Evolutionary conservation across 2,329 filamentous ascomycete species (phyloP).

Genomic region (Diaporthe velutina): DNA sequence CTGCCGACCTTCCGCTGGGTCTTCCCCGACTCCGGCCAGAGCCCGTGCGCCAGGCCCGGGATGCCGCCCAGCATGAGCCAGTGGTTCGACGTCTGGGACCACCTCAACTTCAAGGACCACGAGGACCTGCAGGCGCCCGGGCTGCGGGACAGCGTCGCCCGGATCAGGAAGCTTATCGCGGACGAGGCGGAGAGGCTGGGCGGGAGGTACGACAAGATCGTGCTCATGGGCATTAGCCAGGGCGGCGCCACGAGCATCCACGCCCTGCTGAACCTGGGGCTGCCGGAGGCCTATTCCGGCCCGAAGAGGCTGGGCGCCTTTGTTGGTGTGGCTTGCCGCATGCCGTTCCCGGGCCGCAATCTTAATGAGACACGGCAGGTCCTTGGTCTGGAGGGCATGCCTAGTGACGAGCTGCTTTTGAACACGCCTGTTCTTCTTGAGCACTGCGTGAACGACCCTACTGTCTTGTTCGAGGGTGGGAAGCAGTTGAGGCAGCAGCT

Average conservation of each 20-base stretch:
- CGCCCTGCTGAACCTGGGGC: conserved; percentile 51
- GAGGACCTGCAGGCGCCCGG: conserved; percentile 59
- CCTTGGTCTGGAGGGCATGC: conserved; percentile 46
- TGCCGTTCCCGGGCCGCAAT: conserved; percentile 28
- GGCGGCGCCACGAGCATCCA: conserved; percentile 57
- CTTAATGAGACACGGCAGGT: conserved; percentile 47
- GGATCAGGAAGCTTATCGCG: conserved; percentile 50
- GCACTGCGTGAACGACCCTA: conserved; percentile 59
- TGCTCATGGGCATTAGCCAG: conserved; percentile 62
- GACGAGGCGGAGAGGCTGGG: conserved; percentile 52
- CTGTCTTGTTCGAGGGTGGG: conserved; percentile 55
- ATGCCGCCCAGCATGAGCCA: conserved; percentile 48
- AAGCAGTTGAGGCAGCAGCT: conserved; percentile 50
- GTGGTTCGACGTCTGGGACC: conserved; percentile 66
- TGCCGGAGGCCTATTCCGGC: conserved; percentile 38
- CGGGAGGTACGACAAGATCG: conserved; percentile 53
- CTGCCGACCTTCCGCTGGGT: conserved; percentile 64
- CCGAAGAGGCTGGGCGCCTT: conserved; percentile 49
- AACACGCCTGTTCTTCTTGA: conserved; percentile 59
- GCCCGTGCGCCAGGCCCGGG: conserved; percentile 42
- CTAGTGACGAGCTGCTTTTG: conserved; percentile 50
- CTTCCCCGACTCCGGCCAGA: conserved; percentile 53
- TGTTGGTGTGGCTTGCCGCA: conserved; percentile 52
- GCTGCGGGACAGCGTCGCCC: conserved; percentile 52
- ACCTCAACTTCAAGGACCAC: conserved; percentile 53